Conservation (phyloP, 139 green algal genomes). For the Zygnema cylindricum region DNA sequence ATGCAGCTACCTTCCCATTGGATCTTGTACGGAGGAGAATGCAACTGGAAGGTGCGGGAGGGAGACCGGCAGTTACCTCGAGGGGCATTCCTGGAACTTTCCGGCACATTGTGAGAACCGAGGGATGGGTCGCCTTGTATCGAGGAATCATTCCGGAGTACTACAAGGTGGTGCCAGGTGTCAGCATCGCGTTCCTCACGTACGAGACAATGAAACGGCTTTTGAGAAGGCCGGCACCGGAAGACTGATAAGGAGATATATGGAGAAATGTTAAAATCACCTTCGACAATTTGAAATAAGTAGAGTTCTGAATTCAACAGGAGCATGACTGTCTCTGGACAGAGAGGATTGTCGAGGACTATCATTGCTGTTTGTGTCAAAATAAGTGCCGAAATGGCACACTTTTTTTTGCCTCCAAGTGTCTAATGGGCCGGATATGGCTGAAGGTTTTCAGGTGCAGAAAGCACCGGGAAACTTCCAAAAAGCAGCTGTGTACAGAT, state of each 20-base stretch:
- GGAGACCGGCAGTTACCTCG: slow-evolving; percentile 43
- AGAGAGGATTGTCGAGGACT: no score
- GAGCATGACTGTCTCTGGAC: no score
- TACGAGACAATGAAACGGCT: slow-evolving; percentile 82
- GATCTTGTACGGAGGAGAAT: slow-evolving; percentile 86
- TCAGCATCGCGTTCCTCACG: slow-evolving; percentile 86
- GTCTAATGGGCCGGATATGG: no score
- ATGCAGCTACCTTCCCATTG: slow-evolving; percentile 81
- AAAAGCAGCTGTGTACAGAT: neutral
- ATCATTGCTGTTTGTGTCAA: no score
- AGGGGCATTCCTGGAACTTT: slow-evolving; percentile 69
- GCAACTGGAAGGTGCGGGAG: slow-evolving; percentile 75
- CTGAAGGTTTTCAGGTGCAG: no score
- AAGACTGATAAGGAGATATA: neutral
- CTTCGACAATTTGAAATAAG: neutral
- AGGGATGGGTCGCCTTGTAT: slow-evolving; percentile 80
- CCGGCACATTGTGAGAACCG: slow-evolving; percentile 62
- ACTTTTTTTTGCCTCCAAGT: no score
- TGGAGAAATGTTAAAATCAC: no score
- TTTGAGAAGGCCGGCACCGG: neutral
- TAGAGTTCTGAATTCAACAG: neutral
- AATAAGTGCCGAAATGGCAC: no score
- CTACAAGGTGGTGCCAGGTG: slow-evolving; percentile 87
- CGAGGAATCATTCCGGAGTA: slow-evolving; percentile 88
- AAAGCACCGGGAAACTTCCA: no score